Evolutionary conservation across 1,284 basidiomycete species (phyloP).

Genomic region (Ustilago trichophora): DNA sequence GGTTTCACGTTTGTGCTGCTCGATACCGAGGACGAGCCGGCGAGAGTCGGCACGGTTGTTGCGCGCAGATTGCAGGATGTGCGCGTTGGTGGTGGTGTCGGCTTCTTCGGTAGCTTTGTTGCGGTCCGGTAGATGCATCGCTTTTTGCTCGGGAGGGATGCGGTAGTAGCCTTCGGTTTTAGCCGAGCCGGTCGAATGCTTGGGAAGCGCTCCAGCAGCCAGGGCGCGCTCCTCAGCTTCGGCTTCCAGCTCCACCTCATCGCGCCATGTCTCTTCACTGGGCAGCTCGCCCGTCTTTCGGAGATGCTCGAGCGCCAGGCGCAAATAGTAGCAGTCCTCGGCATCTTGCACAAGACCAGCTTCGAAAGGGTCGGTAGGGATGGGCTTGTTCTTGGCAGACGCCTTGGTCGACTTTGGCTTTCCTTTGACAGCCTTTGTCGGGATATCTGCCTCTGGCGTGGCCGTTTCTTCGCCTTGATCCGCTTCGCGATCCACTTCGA

Average conservation of each 20-base stretch:
- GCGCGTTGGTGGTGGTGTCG: constrained; percentile 52
- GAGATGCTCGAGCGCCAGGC: constrained; percentile 72
- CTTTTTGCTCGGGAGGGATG: constrained; percentile 90
- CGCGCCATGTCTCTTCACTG: constrained; percentile 15
- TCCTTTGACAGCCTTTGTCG: constrained; percentile 8
- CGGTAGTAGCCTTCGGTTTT: constrained; percentile 94
- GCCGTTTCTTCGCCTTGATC: constrained; percentile 21
- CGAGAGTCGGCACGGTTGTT: constrained; percentile 95
- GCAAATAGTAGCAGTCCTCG: constrained; percentile 88
- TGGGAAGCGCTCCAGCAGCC: constrained; percentile 46
- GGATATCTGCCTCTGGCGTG: constrained; percentile 6
- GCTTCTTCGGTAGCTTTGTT: constrained; percentile 70
- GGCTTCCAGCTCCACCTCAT: constrained; percentile 40
- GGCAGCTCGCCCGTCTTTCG: constrained; percentile 46
- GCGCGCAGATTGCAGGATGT: constrained; percentile 78
- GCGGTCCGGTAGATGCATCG: constrained; percentile 77
- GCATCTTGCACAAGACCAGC: constrained; percentile 79
- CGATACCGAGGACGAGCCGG: constrained; percentile 88
- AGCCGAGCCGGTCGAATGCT: constrained; percentile 80
- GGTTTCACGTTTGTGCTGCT: constrained; percentile 81
- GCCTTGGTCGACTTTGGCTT: constrained; percentile 19
- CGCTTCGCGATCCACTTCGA: constrained; percentile 6
- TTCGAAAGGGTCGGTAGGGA: constrained; percentile 71
- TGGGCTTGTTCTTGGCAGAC: constrained; percentile 19
- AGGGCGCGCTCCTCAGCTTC: constrained; percentile 49